A percentile compares a stretch with the other conserved stretches of the same genome.
phyloP scores from a whole-genome alignment of 163 green algal species.

The Prototheca wickerhamii region DNA sequence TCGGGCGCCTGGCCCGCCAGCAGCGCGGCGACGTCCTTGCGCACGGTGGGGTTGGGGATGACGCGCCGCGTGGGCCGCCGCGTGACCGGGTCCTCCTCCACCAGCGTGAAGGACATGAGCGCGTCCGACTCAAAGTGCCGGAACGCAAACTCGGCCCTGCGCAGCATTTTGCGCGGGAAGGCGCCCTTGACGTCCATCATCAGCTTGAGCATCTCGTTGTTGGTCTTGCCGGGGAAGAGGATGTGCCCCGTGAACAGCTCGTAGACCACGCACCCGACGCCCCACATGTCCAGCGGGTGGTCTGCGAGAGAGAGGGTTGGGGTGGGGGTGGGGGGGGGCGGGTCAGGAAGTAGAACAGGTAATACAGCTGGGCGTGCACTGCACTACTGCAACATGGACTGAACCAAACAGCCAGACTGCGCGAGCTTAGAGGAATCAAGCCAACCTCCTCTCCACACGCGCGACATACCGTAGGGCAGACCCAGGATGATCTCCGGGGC shows the following conservation, averaged over 20 bases:
- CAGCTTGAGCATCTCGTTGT: conserved; percentile 98
- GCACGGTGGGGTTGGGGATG: conserved; percentile 58
- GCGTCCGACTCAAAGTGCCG: conserved; percentile 90
- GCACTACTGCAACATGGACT: neutral
- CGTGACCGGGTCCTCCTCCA: conserved; percentile 85
- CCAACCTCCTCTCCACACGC: neutral
- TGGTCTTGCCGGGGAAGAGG: conserved; percentile 86
- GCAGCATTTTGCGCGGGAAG: conserved; percentile 94
- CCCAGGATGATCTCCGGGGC: conserved; percentile 81
- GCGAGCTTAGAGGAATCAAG: neutral
- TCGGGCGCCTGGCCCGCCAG: conserved; percentile 37
- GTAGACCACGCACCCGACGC: conserved; percentile 89
- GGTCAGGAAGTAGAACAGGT: neutral
- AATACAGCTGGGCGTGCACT: neutral
- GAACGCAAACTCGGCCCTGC: conserved; percentile 72
- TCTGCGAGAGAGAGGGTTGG: conserved; percentile 41
- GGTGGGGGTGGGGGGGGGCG: neutral
- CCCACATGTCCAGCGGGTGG: conserved; percentile 95
- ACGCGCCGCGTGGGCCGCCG: conserved; percentile 62
- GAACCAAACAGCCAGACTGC: neutral
- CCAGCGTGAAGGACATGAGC: conserved; percentile 65
- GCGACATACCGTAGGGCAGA: conserved; percentile 65
- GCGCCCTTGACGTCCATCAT: conserved; percentile 93
- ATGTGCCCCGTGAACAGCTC: conserved; percentile 96
- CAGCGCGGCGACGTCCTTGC: conserved; percentile 57